phyloP scores from a whole-genome alignment of 176 grass and related monocot species.

The Aechmea fasciata region DNA sequence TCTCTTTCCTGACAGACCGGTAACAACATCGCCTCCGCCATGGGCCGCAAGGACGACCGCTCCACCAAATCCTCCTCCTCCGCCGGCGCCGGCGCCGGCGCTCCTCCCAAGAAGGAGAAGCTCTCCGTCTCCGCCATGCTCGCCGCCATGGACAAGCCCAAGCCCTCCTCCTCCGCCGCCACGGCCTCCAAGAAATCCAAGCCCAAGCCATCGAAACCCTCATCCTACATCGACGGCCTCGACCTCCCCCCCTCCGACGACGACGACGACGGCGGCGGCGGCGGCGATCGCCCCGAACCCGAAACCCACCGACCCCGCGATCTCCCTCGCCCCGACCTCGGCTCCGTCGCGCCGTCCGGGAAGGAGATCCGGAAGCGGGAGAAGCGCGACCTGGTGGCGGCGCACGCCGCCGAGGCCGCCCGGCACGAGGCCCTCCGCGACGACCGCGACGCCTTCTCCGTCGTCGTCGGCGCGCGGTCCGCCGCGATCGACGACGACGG shows the following conservation, averaged over 20 bases:
- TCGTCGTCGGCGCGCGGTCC: constrained; percentile 61
- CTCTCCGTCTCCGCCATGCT: constrained; percentile 88
- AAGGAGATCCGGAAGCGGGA: constrained; percentile 90
- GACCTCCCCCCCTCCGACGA: constrained; percentile 79
- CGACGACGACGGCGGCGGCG: constrained; percentile 41
- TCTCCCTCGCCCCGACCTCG: constrained; percentile 29
- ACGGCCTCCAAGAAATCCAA: constrained; percentile 15
- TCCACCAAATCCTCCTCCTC: constrained; percentile 19
- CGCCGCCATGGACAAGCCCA: constrained; percentile 67
- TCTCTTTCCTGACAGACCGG: not conserved
- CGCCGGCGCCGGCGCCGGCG: constrained; percentile 14
- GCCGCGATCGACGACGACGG: constrained; percentile 23
- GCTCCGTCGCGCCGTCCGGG: constrained; percentile 30
- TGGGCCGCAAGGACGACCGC: constrained; percentile 59
- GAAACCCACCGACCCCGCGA: constrained; percentile 19
- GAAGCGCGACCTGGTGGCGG: constrained; percentile 53
- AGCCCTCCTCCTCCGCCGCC: not conserved
- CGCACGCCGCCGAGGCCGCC: constrained; percentile 39
- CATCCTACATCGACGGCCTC: constrained; percentile 62
- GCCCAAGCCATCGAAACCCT: constrained; percentile 33
- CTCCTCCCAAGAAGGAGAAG: constrained; percentile 41
- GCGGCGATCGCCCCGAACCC: constrained; percentile 21
- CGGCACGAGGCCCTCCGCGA: constrained; percentile 68
- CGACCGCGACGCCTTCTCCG: constrained; percentile 85
- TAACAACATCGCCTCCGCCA: constrained; percentile 11